Evolutionary conservation across 495 filamentous ascomycete genomes (phyloP).

Genomic region (Penicillium taxi): DNA sequence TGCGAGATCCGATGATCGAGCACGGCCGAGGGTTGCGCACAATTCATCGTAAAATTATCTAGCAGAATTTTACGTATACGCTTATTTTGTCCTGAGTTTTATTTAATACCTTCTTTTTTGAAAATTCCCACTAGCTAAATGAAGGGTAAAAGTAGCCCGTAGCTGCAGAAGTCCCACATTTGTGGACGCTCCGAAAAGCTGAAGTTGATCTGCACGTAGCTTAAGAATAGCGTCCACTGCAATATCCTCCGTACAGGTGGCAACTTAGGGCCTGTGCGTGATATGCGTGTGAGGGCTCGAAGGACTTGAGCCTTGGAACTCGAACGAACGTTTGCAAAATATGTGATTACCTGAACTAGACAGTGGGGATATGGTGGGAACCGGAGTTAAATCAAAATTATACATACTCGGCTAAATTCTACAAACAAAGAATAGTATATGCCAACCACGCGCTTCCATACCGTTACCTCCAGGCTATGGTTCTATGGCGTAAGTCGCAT

Average conservation of each 20-base stretch:
- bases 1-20: constrained; percentile 22
- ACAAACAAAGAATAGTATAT: constrained; percentile 10
- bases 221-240: constrained; percentile 14
- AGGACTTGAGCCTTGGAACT: no score
- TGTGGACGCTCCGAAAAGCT: constrained; percentile 13
- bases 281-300: no score
- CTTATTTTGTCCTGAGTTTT: no score
- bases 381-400: constrained; percentile 5
- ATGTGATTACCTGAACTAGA: background rate
- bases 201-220: constrained; percentile 14
- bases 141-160: background rate
- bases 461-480: no score
- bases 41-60: no score
- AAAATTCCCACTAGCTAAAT: background rate
- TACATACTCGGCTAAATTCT: background rate
- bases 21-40: background rate
- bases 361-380: constrained; percentile 1
- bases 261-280: constrained; percentile 15
- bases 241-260: background rate
- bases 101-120: constrained; percentile 1
- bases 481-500: no score
- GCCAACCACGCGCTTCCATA: no score
- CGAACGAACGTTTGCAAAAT: no score
- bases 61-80: no score
- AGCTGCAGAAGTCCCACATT: constrained; percentile 1